These are phyloP conservation scores for Parachaetomium inaequale DNA, from an alignment of 495 filamentous ascomycete genomes.

Conservation along the genomic window DNA sequence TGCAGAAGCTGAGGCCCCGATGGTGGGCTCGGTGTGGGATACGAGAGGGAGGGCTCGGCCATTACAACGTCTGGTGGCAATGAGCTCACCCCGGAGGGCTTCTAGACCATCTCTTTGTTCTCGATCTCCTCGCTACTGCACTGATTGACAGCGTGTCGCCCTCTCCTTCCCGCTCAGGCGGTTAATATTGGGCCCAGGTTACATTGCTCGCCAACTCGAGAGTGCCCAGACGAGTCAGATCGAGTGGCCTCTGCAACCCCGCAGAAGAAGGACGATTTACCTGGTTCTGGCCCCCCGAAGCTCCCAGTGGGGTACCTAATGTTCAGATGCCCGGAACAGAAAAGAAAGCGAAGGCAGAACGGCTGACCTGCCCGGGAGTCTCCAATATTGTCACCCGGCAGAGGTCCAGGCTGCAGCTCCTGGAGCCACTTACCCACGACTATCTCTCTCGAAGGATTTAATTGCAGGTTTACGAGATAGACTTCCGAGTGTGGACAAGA, in stretches of 20 bases:
- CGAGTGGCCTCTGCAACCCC: slow-evolving; percentile 14
- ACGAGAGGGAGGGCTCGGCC: neutral
- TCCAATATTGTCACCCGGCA: neutral
- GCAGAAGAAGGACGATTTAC: neutral
- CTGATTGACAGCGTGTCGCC: neutral
- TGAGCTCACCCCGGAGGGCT: neutral
- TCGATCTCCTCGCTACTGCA: slow-evolving; percentile 8
- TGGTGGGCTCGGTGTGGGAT: neutral
- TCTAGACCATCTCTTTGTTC: neutral
- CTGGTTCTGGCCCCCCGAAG: neutral
- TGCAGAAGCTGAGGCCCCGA: neutral
- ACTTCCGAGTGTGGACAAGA: no score
- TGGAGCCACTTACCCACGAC: neutral
- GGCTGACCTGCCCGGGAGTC: neutral
- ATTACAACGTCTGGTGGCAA: neutral
- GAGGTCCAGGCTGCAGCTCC: neutral
- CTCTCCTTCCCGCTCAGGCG: neutral
- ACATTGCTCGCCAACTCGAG: slow-evolving; percentile 9
- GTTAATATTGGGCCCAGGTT: slow-evolving; percentile 13
- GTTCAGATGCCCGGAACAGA: neutral
- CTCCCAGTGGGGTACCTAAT: neutral
- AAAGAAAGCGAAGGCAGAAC: neutral
- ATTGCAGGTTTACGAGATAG: no score
- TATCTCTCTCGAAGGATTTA: no score
- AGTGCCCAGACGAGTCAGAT: slow-evolving; percentile 15